Evolutionary conservation across 148 eudicot species (phyloP).

Genomic region (Rhododendron griersonianum): DNA sequence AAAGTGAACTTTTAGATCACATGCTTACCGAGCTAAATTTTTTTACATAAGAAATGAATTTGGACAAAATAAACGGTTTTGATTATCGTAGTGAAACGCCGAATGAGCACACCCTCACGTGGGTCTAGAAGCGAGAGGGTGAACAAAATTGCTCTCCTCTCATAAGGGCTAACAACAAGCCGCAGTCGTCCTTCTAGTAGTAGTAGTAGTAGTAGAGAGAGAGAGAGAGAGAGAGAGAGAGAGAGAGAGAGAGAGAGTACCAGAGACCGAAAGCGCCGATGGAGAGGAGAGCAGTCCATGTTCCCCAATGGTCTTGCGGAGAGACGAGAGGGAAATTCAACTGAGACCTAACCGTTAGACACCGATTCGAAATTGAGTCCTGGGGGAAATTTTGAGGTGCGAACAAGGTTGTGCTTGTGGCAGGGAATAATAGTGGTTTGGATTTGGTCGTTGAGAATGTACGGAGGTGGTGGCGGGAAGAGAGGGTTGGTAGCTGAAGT

Average conservation of each 20-base stretch:
- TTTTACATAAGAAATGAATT: background rate
- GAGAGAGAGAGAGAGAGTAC: constrained; percentile 24
- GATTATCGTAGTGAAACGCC: background rate
- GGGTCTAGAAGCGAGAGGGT: background rate
- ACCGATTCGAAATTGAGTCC: constrained; percentile 11
- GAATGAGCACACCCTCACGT: background rate
- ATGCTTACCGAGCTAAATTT: background rate
- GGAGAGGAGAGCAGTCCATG: constrained; percentile 79
- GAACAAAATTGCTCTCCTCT: background rate
- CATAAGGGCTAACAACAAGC: too few species aligned
- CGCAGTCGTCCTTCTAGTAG: too few species aligned
- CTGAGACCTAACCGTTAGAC: constrained; percentile 22
- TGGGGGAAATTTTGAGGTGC: background rate
- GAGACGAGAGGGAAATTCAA: constrained; percentile 57
- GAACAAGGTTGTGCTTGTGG: background rate
- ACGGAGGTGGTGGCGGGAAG: constrained; percentile 3
- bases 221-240: background rate
- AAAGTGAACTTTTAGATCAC: too few species aligned
- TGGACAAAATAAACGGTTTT: background rate
- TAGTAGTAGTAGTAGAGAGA: too few species aligned
- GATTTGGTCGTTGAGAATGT: constrained; percentile 1
- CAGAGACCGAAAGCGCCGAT: constrained; percentile 80
- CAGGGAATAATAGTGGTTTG: background rate
- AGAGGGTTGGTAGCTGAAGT: constrained; percentile 5
- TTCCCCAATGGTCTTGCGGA: constrained; percentile 77